Conservation (phyloP, 768 basidiomycete species). For the Mycena chlorophos region DNA sequence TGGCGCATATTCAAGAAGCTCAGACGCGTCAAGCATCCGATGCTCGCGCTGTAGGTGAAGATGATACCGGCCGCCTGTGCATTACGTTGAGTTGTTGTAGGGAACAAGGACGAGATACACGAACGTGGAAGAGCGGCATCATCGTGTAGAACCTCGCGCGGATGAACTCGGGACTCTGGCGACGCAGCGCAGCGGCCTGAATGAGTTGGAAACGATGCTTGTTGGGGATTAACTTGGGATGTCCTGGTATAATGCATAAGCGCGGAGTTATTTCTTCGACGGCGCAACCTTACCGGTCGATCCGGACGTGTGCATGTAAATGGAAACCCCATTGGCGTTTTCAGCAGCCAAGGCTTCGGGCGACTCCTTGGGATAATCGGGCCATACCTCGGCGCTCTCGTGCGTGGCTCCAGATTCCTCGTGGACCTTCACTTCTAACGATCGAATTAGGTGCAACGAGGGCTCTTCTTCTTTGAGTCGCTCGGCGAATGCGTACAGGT, state of each 20-base stretch:
- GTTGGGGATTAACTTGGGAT: conserved; percentile 25
- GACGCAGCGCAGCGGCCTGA: not conserved
- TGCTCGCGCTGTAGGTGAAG: conserved; percentile 9
- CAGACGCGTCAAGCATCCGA: conserved; percentile 8
- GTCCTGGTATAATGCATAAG: conserved; percentile 11
- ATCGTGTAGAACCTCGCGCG: conserved; percentile 19
- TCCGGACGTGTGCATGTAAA: conserved; percentile 10
- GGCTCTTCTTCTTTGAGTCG: not conserved
- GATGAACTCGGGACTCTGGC: conserved; percentile 6
- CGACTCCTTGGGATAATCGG: not conserved
- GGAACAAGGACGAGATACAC: too few species aligned
- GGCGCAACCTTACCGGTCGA: conserved; percentile 1
- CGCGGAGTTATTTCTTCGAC: not conserved
- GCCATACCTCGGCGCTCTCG: not conserved
- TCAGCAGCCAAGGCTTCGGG: conserved; percentile 1
- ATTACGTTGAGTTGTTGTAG: not conserved
- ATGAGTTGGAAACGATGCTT: conserved; percentile 16
- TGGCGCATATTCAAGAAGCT: conserved; percentile 13
- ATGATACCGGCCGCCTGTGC: conserved; percentile 17
- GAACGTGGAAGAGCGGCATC: conserved; percentile 28
- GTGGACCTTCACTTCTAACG: not conserved
- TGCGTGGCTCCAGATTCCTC: not conserved
- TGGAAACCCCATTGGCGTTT: not conserved
- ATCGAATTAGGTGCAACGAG: not conserved
- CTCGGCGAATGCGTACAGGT: not conserved